phyloP scores from a whole-genome alignment of 345 rosid genomes.

The Excoecaria cochinchinensis region DNA sequence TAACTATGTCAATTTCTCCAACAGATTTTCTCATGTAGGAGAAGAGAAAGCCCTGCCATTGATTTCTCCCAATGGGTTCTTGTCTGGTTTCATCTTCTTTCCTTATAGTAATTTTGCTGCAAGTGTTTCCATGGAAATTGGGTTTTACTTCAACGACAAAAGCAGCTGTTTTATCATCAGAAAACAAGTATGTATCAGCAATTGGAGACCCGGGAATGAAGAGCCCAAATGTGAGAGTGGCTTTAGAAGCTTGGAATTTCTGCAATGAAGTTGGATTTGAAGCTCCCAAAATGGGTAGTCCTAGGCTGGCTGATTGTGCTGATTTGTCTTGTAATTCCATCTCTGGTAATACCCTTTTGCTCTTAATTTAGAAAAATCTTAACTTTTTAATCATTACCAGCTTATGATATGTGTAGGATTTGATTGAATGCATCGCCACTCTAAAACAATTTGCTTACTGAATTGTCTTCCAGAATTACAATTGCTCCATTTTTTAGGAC shows the following conservation, averaged over 20 bases:
- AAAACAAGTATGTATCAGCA: conserved; percentile 13
- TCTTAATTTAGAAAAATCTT: background rate
- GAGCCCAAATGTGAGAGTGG: conserved; percentile 26
- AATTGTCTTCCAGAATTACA: background rate
- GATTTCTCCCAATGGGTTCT: conserved; percentile 6
- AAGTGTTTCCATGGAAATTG: background rate
- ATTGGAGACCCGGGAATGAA: conserved; percentile 32
- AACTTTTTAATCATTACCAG: background rate
- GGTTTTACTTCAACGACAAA: background rate
- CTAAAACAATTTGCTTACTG: background rate
- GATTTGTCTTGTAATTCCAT: conserved; percentile 38
- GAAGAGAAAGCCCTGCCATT: background rate
- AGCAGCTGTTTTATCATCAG: background rate
- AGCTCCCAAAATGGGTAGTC: conserved; percentile 29
- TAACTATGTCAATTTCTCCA: no score
- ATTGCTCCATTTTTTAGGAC: background rate
- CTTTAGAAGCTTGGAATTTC: conserved; percentile 32
- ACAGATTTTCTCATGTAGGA: background rate
- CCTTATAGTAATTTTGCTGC: background rate
- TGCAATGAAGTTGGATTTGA: conserved; percentile 33
- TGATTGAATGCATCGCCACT: background rate
- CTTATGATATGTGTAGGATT: background rate
- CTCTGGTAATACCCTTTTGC: conserved; percentile 21
- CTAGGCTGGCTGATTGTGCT: conserved; percentile 31
- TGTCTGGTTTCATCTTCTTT: background rate